Evolutionary conservation across 2,329 filamentous ascomycete genomes (phyloP), one percentile per base, ranked within the genome.

Genomic region (Gnomoniopsis sp.): DNA sequence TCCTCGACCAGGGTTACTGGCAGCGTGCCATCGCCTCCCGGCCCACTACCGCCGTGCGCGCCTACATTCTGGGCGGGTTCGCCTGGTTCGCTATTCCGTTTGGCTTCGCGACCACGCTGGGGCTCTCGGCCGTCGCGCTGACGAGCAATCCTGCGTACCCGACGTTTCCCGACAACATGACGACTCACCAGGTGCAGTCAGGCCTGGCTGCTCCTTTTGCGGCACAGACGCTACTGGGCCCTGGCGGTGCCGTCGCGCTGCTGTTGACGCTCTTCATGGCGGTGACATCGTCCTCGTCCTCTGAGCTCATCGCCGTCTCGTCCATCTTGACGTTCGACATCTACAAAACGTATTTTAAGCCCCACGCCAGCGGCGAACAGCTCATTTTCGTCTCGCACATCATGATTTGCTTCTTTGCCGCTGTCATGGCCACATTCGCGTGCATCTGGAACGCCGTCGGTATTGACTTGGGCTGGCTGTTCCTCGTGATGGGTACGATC

Each of bases 291-390:
- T 49, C 21, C 15, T 23, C 46, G 14, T n/a, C 15, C 4, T 14
- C 46, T 17, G 15, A 49, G 46, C 26, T 49, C 21, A 49, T 49
- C 46, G 46, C 46, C 6, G 46, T 49, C 3, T 49, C 38, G 38
- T 41, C 38, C 14, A 80, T 82, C 47, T 67, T 81, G 8, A 78
- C 77, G 6, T 75, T 79, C 52, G 78, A 82, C 60, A 64, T 80
- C n/a, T 82, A 77, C 67, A 74, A 76, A 51, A 80, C 76, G 3
- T 81, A 82, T 60, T 70, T 80, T 69, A 76, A 80, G 58, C 76
- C 77, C 0, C 65, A 69, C 10, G 78, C 77, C 0, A 72, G 71
- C 1, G 77, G 80, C 63, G 69, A 70, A 36, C 69, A 71, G 36
- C 69, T 76, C 0, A 67, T 81, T 2, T 65, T 69, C 17, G 38